Evolutionary conservation across 2,329 filamentous ascomycete species (phyloP).

Genomic region (Aspergillus oerlinghausenensis): DNA sequence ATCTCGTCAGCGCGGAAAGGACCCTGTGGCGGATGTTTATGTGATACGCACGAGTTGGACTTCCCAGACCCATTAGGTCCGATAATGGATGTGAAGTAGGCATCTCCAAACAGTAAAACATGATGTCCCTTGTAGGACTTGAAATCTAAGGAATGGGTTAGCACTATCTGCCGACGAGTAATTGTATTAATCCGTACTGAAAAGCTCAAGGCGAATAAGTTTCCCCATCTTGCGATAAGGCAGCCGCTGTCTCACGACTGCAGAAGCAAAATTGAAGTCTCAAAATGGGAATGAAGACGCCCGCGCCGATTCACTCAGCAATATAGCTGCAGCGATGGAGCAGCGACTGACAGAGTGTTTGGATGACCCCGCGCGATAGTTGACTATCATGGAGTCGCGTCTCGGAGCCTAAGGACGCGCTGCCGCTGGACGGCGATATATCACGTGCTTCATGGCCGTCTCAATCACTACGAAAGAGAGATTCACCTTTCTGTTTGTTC

Average conservation of each 20-base stretch:
- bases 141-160: constrained; percentile 64
- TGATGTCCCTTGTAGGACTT: constrained; percentile 99
- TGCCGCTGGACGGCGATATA: constrained; percentile 10
- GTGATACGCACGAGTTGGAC: constrained; percentile 78
- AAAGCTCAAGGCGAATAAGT: constrained; percentile 88
- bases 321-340: background rate
- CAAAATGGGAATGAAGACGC: background rate
- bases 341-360: constrained; percentile 8
- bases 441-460: background rate
- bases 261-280: constrained; percentile 11
- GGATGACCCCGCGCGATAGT: constrained; percentile 19
- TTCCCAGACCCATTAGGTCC: constrained; percentile 99
- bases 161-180: constrained; percentile 11
- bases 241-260: constrained; percentile 22
- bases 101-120: constrained; percentile 88
- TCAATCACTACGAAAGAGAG: background rate
- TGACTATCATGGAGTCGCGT: constrained; percentile 14
- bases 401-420: constrained; percentile 22
- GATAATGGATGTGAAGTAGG: constrained; percentile 98
- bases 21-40: background rate
- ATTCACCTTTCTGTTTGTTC: too few relatives aligned
- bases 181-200: constrained; percentile 57
- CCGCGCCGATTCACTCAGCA: background rate
- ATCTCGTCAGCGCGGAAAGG: constrained; percentile 19
- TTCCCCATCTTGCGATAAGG: constrained; percentile 72